These are phyloP conservation scores for Plasmodium billcollinsi DNA, from an alignment of 169 alveolate species.

Conservation along the genomic window DNA sequence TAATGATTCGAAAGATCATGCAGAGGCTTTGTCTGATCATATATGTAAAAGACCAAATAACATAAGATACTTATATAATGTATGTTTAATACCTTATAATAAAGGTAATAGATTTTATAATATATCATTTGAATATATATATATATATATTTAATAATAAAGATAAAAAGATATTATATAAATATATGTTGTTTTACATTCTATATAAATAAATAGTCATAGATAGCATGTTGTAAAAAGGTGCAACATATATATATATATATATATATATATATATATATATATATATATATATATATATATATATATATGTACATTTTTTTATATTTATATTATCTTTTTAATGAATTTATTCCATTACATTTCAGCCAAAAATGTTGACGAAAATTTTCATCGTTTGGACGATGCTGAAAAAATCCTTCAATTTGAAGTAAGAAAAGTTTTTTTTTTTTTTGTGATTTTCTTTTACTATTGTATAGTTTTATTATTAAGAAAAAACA, in stretches of 20 bases:
- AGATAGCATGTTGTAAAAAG: too few species aligned
- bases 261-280: background rate
- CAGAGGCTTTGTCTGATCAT: slow-evolving; percentile 81
- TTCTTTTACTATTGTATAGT: background rate
- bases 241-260: too few species aligned
- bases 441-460: background rate
- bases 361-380: slow-evolving; percentile 53
- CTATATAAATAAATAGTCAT: too few species aligned
- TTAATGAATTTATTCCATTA: background rate
- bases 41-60: slow-evolving; percentile 80
- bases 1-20: slow-evolving; percentile 85
- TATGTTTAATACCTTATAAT: slow-evolving; percentile 82
- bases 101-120: slow-evolving; percentile 58
- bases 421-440: slow-evolving; percentile 47
- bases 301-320: background rate
- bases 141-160: slow-evolving; percentile 14
- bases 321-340: background rate
- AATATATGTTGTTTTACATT: too few species aligned
- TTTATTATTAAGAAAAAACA: background rate
- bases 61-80: slow-evolving; percentile 83
- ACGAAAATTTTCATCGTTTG: slow-evolving; percentile 51
- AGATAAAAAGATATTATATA: too few species aligned
- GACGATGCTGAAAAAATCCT: slow-evolving; percentile 54
- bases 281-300: background rate
- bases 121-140: slow-evolving; percentile 27